Percentiles rank a stretch among this genome's conserved stretches.
Conservation (phyloP, 2,329 filamentous ascomycete species). For the Phoma sp. region DNA sequence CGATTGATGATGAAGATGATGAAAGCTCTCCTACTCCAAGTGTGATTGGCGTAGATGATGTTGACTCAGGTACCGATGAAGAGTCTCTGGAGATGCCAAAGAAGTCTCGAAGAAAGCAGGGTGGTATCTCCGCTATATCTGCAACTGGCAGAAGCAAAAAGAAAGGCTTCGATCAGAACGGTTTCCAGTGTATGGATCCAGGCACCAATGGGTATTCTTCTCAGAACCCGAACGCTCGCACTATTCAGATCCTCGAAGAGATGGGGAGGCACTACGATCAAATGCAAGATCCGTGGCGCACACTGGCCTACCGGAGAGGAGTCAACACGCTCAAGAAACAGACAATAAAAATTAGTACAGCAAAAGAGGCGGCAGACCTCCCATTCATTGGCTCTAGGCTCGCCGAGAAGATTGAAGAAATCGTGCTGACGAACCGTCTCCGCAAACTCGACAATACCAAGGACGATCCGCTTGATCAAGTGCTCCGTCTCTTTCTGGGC, state of each 20-base stretch:
- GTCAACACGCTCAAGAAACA: slow-evolving; percentile 76
- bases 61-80: slow-evolving; percentile 29
- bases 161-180: slow-evolving; percentile 44
- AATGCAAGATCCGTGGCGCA: slow-evolving; percentile 79
- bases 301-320: slow-evolving; percentile 76
- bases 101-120: slow-evolving; percentile 16
- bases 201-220: slow-evolving; percentile 53
- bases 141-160: slow-evolving; percentile 19
- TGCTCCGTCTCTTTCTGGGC: slow-evolving; percentile 73
- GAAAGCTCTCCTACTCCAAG: slow-evolving; percentile 33
- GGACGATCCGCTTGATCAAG: slow-evolving; percentile 68
- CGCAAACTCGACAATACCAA: slow-evolving; percentile 74
- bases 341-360: slow-evolving; percentile 67
- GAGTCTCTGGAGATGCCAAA: slow-evolving; percentile 20
- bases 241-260: slow-evolving; percentile 76
- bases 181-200: slow-evolving; percentile 66
- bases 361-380: slow-evolving; percentile 70
- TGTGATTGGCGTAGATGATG: slow-evolving; percentile 28
- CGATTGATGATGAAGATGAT: slow-evolving; percentile 51
- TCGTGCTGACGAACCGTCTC: slow-evolving; percentile 75
- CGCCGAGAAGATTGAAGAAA: slow-evolving; percentile 88
- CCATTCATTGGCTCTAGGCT: slow-evolving; percentile 74
- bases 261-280: slow-evolving; percentile 81
- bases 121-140: neutral
- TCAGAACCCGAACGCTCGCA: slow-evolving; percentile 74